phyloP scores from a whole-genome alignment of 2,329 filamentous ascomycete genomes.

The Diaporthe longicolla region DNA sequence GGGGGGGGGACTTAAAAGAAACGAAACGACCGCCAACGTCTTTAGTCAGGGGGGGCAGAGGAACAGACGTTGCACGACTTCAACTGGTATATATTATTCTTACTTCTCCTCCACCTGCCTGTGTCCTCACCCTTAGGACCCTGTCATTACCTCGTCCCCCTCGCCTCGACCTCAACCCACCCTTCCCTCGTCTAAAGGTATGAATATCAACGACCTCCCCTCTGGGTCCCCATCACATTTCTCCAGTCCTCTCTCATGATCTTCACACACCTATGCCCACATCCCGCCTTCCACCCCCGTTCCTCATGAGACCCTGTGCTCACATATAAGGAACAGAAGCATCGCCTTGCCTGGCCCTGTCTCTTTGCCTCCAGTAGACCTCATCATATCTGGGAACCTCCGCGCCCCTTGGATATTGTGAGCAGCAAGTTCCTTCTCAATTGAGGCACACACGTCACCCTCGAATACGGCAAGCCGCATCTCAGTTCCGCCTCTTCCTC shows the following conservation, averaged over 20 bases:
- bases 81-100: constrained; percentile 35
- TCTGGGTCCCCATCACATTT: neutral
- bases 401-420: constrained; percentile 30
- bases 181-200: constrained; percentile 32
- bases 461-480: constrained; percentile 36
- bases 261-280: constrained; percentile 11
- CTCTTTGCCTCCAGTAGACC: constrained; percentile 14
- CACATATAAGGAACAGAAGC: constrained; percentile 33
- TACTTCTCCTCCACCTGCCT: constrained; percentile 24
- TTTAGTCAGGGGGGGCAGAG: constrained; percentile 33
- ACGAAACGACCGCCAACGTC: constrained; percentile 35
- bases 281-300: constrained; percentile 5
- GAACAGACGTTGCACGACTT: constrained; percentile 35
- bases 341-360: constrained; percentile 4
- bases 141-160: constrained; percentile 19
- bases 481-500: constrained; percentile 26
- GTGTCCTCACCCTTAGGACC: constrained; percentile 27
- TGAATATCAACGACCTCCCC: constrained; percentile 31
- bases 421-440: constrained; percentile 29
- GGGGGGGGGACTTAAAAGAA: constrained; percentile 33
- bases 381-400: constrained; percentile 30
- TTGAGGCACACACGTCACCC: constrained; percentile 29
- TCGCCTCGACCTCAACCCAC: constrained; percentile 26
- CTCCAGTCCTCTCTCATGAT: constrained; percentile 20
- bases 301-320: constrained; percentile 30